phyloP scores from a whole-genome alignment of 163 green algal species.

The Volvox carteri region DNA sequence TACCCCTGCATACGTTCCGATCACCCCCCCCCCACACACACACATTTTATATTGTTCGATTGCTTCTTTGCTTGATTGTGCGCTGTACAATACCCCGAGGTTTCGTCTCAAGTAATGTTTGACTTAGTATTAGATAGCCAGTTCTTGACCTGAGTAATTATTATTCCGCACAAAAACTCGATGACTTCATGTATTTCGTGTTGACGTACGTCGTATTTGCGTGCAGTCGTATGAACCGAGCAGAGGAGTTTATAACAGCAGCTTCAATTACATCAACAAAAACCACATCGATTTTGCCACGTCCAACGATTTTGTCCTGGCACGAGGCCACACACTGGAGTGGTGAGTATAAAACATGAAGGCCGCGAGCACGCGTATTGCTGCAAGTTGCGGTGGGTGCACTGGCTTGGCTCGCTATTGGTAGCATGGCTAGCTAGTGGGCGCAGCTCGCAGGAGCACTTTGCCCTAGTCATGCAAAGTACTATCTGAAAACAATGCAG shows the following conservation, averaged over 20 bases:
- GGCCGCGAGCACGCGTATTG: too few relatives aligned
- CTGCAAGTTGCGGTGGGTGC: neutral
- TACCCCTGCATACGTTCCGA: too few relatives aligned
- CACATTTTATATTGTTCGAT: too few relatives aligned
- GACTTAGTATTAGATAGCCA: too few relatives aligned
- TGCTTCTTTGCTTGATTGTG: too few relatives aligned
- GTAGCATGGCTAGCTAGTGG: neutral
- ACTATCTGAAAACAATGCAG: too few relatives aligned
- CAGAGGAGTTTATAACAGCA: neutral
- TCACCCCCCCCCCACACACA: too few relatives aligned
- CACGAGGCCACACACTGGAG: conserved; percentile 39
- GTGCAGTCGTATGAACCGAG: conserved; percentile 18
- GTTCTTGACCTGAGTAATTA: neutral
- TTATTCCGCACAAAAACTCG: too few relatives aligned
- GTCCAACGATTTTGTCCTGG: conserved; percentile 39
- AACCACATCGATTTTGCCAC: conserved; percentile 29
- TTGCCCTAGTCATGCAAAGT: too few relatives aligned
- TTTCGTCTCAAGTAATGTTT: too few relatives aligned
- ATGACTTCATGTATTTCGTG: too few relatives aligned
- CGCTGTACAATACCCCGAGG: too few relatives aligned
- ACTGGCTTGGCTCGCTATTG: neutral
- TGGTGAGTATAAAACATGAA: neutral
- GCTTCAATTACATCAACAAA: conserved; percentile 2
- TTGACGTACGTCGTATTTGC: neutral
- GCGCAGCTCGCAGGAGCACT: neutral